A percentile compares a stretch with the other conserved stretches of the same genome.
Evolutionary conservation across 352 stramenopile genomes (phyloP).

Genomic region (Phytophthora cajani): DNA sequence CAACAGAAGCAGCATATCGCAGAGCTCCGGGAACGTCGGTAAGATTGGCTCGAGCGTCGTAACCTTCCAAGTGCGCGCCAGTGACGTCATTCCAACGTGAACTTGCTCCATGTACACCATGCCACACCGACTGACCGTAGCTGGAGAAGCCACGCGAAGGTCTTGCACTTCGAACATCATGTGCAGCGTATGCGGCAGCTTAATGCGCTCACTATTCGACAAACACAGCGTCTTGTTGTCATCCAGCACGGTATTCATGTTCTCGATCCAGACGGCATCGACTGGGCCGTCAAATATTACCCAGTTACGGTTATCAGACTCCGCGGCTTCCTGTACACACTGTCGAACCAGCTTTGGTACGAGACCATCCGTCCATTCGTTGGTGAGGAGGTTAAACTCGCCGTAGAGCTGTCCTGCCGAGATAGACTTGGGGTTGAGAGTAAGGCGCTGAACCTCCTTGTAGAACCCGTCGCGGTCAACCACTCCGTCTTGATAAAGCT

Average conservation of each 20-base stretch:
- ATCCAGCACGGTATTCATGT: conserved; percentile 92
- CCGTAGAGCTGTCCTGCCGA: conserved; percentile 95
- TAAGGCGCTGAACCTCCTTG: conserved; percentile 86
- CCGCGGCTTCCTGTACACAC: conserved; percentile 78
- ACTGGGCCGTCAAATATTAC: conserved; percentile 92
- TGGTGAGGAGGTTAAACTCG: conserved; percentile 94
- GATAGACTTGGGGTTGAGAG: conserved; percentile 96
- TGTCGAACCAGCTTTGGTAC: conserved; percentile 94
- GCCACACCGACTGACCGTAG: conserved; percentile 89
- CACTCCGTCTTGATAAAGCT: conserved; percentile 81
- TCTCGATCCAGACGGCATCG: conserved; percentile 94
- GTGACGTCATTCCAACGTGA: conserved; percentile 76
- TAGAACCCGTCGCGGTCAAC: conserved; percentile 88
- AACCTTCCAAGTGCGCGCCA: conserved; percentile 79
- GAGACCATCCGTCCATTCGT: conserved; percentile 94
- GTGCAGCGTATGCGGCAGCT: conserved; percentile 84
- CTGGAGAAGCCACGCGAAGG: conserved; percentile 86
- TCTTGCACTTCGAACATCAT: conserved; percentile 96
- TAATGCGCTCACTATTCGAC: conserved; percentile 89
- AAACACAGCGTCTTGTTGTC: conserved; percentile 91
- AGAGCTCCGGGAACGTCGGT: conserved; percentile 54
- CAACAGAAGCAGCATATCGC: conserved; percentile 70
- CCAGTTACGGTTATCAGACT: conserved; percentile 90
- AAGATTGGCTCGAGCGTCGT: conserved; percentile 80
- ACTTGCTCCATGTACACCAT: conserved; percentile 95